Conservation (phyloP, 805 yeast species). For the Teunomyces cretensis region DNA sequence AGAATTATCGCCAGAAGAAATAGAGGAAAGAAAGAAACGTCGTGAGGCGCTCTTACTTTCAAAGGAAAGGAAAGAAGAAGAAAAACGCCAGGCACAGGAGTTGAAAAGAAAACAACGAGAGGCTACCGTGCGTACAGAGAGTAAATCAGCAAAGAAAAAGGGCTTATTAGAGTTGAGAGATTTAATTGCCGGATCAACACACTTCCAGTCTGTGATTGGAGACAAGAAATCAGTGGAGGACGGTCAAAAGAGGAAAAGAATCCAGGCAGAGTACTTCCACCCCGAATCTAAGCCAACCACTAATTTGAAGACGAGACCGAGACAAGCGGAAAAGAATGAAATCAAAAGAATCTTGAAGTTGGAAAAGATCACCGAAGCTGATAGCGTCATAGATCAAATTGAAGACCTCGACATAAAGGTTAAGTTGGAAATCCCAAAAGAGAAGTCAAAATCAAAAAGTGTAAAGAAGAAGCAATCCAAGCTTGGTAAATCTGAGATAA, state of each 20-base stretch:
- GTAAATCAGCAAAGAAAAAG: not conserved
- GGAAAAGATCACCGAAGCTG: conserved; percentile 9
- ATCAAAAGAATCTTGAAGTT: conserved; percentile 6
- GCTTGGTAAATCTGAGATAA: conserved; percentile 14
- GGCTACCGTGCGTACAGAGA: not conserved
- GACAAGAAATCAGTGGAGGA: conserved; percentile 28
- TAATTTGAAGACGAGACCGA: conserved; percentile 12
- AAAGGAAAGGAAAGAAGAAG: conserved; percentile 5
- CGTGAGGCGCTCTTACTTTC: not conserved
- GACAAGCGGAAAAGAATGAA: conserved; percentile 9
- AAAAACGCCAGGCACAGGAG: not conserved
- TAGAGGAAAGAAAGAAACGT: not conserved
- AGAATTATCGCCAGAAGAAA: not conserved
- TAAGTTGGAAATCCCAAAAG: not conserved
- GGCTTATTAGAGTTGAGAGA: not conserved
- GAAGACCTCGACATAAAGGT: not conserved
- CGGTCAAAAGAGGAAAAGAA: conserved; percentile 35
- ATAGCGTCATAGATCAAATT: not conserved
- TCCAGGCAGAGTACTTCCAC: conserved; percentile 23
- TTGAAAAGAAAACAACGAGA: not conserved
- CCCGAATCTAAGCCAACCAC: conserved; percentile 21
- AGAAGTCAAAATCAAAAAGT: conserved; percentile 6
- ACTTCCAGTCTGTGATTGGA: conserved; percentile 43
- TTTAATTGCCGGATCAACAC: conserved; percentile 26
- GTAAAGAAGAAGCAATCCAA: conserved; percentile 12